Evolutionary conservation across 257 asterid species (phyloP), one percentile per base, ranked within the genome.

Genomic region (Primulina huaijiensis): DNA sequence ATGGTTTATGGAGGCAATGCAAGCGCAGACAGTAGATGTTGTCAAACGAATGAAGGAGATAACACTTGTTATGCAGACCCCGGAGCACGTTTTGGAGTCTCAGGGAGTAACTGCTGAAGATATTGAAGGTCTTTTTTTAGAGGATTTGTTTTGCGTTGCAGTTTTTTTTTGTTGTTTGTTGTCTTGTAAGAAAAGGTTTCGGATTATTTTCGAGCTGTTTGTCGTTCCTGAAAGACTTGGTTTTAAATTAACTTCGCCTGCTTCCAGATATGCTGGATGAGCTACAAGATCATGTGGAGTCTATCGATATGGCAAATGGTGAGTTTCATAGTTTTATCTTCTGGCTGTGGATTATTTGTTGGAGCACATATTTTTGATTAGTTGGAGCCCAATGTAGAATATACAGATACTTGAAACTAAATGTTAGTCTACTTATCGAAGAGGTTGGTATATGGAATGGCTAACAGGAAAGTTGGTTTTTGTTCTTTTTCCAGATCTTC

Each of bases 1-100:
- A 78, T 93, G 97, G 99, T 93, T 93, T 70, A 85, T 82, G 96
- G 99, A 93, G 72, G 99, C 99, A 65, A 87, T 90, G 95, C 96
- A 93, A 83, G 79, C 90, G 11, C 97, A 90, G 73, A 88, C 96
- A 4, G 82, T 93, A 21, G 99, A 93, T 71, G 92, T 90, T 5
- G 20, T 86, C n/a, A 85, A 81, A 75, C 77, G 99, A 63, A 89
- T 90, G 97, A 90, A 90, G 69, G 97, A 85, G 90, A 93, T 93
- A 50, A 87, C 95, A 14, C 80, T 86, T 64, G 96, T 93, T 65
- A 86, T 93, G 98, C 88, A 84, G 70, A 85, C 96, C 17, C 95
- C 98, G 0, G 89, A 90, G 67, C 80, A 83, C 67, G 97, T 87
- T 11, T 81, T 89, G 76, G 95, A 84, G 78, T 82, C 97, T 62